A percentile compares a stretch with the other conserved stretches of the same genome.
Evolutionary conservation across 2,329 filamentous ascomycete species (phyloP).

Genomic region (Aspergillus arachidicola): DNA sequence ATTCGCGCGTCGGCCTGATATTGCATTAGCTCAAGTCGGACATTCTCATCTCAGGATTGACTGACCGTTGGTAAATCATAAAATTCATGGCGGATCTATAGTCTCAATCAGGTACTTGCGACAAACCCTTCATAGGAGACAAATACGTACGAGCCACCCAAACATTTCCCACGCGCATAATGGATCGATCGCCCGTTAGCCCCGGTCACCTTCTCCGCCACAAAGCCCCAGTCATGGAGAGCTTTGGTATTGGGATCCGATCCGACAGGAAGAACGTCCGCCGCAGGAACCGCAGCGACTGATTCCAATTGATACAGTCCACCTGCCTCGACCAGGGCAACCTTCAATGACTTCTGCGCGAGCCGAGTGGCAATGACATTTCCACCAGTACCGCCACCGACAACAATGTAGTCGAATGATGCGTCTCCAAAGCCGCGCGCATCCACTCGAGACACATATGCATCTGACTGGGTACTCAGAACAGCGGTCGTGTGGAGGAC

Average conservation of each 20-base stretch:
- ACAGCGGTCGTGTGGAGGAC: background rate
- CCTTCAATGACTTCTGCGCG: slow-evolving; percentile 26
- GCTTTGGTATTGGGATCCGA: slow-evolving; percentile 24
- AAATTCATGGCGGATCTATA: slow-evolving; percentile 25
- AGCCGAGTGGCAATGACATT: slow-evolving; percentile 28
- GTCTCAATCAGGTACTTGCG: slow-evolving; percentile 13
- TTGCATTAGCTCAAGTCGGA: background rate
- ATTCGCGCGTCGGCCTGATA: slow-evolving; percentile 15
- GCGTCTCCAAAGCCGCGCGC: background rate
- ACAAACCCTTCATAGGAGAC: slow-evolving; percentile 27
- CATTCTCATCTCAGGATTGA: background rate
- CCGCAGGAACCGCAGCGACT: slow-evolving; percentile 25
- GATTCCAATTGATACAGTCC: slow-evolving; percentile 30
- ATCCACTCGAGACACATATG: background rate
- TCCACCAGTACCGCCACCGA: slow-evolving; percentile 33
- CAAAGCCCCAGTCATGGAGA: slow-evolving; percentile 30
- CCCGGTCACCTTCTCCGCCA: slow-evolving; percentile 22
- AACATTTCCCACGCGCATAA: slow-evolving; percentile 20
- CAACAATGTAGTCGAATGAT: slow-evolving; percentile 32
- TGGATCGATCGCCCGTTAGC: slow-evolving; percentile 24
- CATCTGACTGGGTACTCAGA: background rate
- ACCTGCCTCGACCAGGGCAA: slow-evolving; percentile 35
- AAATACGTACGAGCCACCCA: slow-evolving; percentile 16
- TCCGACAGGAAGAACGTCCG: slow-evolving; percentile 23
- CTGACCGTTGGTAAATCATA: slow-evolving; percentile 27